These are phyloP conservation scores for Rosa multiflora DNA, from an alignment of 306 rosid genomes.

Conservation along the genomic window DNA sequence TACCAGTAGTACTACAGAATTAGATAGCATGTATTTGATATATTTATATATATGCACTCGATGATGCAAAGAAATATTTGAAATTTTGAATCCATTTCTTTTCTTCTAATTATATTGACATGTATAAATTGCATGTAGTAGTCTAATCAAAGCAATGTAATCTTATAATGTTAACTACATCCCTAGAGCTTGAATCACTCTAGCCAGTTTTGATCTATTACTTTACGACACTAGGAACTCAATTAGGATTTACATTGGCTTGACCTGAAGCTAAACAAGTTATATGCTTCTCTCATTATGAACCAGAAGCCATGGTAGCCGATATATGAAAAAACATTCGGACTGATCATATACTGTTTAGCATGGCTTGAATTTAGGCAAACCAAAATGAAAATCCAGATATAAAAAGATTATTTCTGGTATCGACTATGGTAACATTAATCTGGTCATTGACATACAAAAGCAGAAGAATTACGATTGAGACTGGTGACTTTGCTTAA, in stretches of 20 bases:
- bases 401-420: slow-evolving; percentile 27
- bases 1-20: not conserved
- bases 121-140: no score
- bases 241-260: no score
- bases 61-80: no score
- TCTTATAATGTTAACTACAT: not conserved
- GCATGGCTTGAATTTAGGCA: slow-evolving; percentile 25
- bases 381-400: slow-evolving; percentile 36
- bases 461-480: not conserved
- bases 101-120: no score
- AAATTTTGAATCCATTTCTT: not conserved
- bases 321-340: slow-evolving; percentile 31
- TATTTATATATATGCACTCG: no score
- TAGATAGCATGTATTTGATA: no score
- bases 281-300: not conserved
- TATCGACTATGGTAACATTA: not conserved
- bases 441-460: not conserved
- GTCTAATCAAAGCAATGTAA: not conserved
- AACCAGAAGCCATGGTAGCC: slow-evolving; percentile 34
- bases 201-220: no score
- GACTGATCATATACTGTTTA: slow-evolving; percentile 40
- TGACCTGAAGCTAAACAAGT: not conserved
- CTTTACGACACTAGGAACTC: no score
- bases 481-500: not conserved
- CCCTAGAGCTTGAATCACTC: no score